phyloP scores from a whole-genome alignment of 139 green algal species.

The Chlamydomonas sphaeroides region DNA sequence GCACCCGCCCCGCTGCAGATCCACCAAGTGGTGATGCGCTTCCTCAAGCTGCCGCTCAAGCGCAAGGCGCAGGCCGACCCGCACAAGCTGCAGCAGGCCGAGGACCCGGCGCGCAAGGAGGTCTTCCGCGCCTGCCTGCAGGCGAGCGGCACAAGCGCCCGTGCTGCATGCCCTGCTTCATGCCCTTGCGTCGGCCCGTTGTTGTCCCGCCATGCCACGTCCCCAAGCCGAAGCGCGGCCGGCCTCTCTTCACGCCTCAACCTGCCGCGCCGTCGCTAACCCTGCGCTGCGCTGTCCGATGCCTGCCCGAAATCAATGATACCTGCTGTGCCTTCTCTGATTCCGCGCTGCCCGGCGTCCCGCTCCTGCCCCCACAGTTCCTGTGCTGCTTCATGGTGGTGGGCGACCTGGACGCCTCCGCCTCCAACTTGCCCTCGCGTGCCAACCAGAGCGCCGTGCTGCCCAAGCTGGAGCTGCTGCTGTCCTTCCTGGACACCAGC shows the following conservation, averaged over 20 bases:
- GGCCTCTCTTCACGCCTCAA: no score
- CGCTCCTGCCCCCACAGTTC: slow-evolving; percentile 15
- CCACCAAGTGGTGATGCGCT: slow-evolving; percentile 23
- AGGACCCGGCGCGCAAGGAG: slow-evolving; percentile 9
- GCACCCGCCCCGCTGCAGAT: slow-evolving; percentile 9
- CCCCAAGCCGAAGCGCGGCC: no score
- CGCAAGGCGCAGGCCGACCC: not conserved
- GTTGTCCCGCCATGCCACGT: no score
- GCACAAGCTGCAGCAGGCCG: slow-evolving; percentile 18
- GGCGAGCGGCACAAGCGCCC: no score
- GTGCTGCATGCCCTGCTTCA: no score
- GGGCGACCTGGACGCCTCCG: slow-evolving; percentile 7
- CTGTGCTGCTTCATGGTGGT: slow-evolving; percentile 47
- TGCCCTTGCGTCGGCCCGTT: no score
- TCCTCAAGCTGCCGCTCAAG: slow-evolving; percentile 39
- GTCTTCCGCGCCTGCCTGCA: slow-evolving; percentile 31
- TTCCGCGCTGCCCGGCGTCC: no score
- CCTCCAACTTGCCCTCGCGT: not conserved
- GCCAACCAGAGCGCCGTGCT: slow-evolving; percentile 24
- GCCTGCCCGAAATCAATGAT: no score
- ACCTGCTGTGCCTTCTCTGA: no score
- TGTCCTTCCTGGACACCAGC: slow-evolving; percentile 22
- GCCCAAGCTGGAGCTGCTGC: slow-evolving; percentile 30
- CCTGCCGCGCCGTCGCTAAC: no score
- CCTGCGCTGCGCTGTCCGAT: no score